These are phyloP conservation scores for Epithele typhae DNA, from an alignment of 768 basidiomycete genomes.

Conservation along the genomic window DNA sequence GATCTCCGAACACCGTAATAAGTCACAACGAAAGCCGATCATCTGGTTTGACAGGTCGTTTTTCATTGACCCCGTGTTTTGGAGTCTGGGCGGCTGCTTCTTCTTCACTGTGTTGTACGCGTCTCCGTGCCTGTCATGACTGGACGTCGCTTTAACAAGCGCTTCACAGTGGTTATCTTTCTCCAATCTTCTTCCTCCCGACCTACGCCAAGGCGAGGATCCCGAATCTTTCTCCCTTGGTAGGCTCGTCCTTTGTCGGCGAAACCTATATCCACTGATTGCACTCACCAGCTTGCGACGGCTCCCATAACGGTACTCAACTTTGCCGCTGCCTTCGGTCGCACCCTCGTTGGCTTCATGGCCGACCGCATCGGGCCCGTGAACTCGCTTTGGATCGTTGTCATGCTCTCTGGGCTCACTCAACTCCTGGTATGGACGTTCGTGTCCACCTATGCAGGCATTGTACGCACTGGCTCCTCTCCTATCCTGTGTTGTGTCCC, in stretches of 20 bases:
- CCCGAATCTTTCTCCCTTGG: conserved; percentile 7
- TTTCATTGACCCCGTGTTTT: conserved; percentile 20
- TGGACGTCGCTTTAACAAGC: too few relatives aligned
- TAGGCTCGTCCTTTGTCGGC: neutral
- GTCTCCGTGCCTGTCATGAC: neutral
- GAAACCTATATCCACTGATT: neutral
- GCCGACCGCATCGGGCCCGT: conserved; percentile 19
- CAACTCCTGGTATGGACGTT: conserved; percentile 21
- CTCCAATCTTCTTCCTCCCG: conserved; percentile 18
- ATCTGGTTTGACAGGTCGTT: conserved; percentile 18
- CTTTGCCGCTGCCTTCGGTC: conserved; percentile 17
- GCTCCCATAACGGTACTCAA: conserved; percentile 18
- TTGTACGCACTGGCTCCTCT: conserved; percentile 12
- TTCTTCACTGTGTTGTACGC: conserved; percentile 19
- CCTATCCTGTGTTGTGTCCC: neutral
- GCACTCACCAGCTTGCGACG: conserved; percentile 13
- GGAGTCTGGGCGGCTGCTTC: conserved; percentile 19
- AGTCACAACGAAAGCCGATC: conserved; percentile 12
- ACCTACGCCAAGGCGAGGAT: conserved; percentile 13
- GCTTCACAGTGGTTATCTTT: conserved; percentile 19
- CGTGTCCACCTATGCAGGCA: conserved; percentile 17
- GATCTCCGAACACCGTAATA: conserved; percentile 15
- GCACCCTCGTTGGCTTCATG: conserved; percentile 16
- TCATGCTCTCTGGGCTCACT: conserved; percentile 18
- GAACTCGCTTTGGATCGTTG: conserved; percentile 16